Conservation (phyloP, 805 yeast species). For the Candida maris region DNA sequence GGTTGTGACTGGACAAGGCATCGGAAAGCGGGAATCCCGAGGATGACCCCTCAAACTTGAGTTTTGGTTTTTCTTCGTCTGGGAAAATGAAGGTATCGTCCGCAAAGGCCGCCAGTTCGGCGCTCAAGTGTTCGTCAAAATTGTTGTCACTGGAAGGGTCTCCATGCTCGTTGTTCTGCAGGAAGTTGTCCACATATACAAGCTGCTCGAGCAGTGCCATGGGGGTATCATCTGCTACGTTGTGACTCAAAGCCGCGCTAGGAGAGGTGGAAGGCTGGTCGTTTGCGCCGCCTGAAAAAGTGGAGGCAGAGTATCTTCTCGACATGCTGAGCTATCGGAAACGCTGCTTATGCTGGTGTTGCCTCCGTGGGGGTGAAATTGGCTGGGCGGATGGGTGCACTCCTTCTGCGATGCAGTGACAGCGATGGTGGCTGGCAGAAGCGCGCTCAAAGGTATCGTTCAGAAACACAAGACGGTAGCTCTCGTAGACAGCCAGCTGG, state of each 20-base stretch:
- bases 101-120: slow-evolving; percentile 77
- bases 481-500: no score
- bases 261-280: not conserved
- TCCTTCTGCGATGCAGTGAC: no score
- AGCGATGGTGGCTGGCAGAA: no score
- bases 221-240: slow-evolving; percentile 31
- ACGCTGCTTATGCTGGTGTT: no score
- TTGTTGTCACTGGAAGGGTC: slow-evolving; percentile 33
- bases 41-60: slow-evolving; percentile 12
- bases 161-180: slow-evolving; percentile 45
- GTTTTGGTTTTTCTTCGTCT: slow-evolving; percentile 69
- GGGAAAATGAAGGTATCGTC: slow-evolving; percentile 78
- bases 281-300: not conserved
- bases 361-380: no score
- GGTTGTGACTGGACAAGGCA: slow-evolving; percentile 2
- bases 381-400: no score
- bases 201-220: slow-evolving; percentile 65
- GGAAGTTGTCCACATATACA: slow-evolving; percentile 74
- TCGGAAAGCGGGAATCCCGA: slow-evolving; percentile 6
- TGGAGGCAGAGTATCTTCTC: no score
- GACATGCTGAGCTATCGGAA: no score
- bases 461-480: no score
- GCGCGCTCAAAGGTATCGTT: no score
- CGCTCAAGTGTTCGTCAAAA: slow-evolving; percentile 51
- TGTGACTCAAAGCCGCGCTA: slow-evolving; percentile 2